Evolutionary conservation across 1,139 yeast genomes (phyloP), one percentile per base, ranked within the genome.

Genomic region (Yamadazyma atmosphaerica): DNA sequence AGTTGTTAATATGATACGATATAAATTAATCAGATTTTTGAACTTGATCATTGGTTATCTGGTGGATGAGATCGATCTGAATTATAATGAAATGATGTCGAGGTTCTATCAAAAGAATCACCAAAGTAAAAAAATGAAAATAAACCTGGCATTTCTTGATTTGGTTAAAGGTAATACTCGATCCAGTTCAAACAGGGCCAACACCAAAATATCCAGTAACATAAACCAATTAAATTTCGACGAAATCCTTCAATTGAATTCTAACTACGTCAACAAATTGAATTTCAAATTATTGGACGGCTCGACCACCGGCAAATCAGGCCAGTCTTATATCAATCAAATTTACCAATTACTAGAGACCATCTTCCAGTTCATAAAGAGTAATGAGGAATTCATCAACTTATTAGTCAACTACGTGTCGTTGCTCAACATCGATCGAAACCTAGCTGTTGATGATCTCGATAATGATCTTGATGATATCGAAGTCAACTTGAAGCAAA

Each of bases 11-110:
- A 48, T 79, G 38, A 63, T 79, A 2, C 65, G 82, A 35, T 66
- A 65, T 49, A 71, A 69, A 42, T 60, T 80, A 40, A 55, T 63
- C 25, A 67, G 70, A 27, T 75, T 80, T 43, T 54, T 80, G 33
- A 65, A 66, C 33, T 58, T 65, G 1, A 47, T 81, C 7, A 59
- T 68, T 23, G 60, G 61, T 18, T 78, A 68, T 45, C 61, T 79
- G 14, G 64, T 76, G 16, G 64, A 58, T 45, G 80, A 78, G 13
- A 69, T 79, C 27, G 79, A 77, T 31, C 52, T 54, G n/a, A 68
- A 63, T 37, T 77, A 63, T 41, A 43, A 60, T 2, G 49, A 52
- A 14, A 54, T 71, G 24, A 26, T 41, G 9, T 16, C 34, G 1
- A 24, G 32, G 3, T 46, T 49, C 22, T 43, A 33, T 35, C 31